Evolutionary conservation across 306 rosid species (phyloP), one percentile per base, ranked within the genome.

Genomic region (Quercus rubra): DNA sequence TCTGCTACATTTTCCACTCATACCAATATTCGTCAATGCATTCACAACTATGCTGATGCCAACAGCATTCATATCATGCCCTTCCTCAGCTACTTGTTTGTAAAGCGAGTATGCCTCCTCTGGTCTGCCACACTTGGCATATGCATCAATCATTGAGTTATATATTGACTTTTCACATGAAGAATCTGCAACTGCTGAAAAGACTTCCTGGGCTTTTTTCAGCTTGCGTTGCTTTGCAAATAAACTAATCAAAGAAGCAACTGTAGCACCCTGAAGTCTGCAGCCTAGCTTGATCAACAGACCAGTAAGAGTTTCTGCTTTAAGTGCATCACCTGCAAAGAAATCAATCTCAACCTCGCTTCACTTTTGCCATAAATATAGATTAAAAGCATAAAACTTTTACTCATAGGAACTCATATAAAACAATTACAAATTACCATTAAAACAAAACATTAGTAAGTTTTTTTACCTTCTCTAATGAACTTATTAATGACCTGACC

Each of bases 121-220:
- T 73, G 85, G 85, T 81, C 89, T 82, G 79, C 93, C 92, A 73
- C 97, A 91, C 85, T 92, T 94, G 78, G 86, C 86, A 80, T 88
- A 94, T 28, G 89, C 93, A 90, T 90, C 90, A 46, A 94, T 90
- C 97, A 94, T 90, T 62, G 94, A 85, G 78, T 89, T 88, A 82
- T 81, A 88, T 41, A 90, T 69, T 61, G 81, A 80, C 78, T 77
- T 85, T 52, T 81, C 61, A 52, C 83, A 79, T 27, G 82, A 68
- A 28, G 90, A 88, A 77, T 87, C 89, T 33, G 74, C 83, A 84
- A 86, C 88, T 82, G 83, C 87, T 62, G 85, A 84, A 87, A 87
- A 94, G 61, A 91, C 70, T 77, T 90, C 93, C 78, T 86, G 83
- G 49, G 99, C 99, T 76, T 86, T 83, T 85, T 85, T 86, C 83